These are phyloP conservation scores for Didymella segeticola DNA, from an alignment of 2,329 filamentous ascomycete genomes.

Conservation along the genomic window DNA sequence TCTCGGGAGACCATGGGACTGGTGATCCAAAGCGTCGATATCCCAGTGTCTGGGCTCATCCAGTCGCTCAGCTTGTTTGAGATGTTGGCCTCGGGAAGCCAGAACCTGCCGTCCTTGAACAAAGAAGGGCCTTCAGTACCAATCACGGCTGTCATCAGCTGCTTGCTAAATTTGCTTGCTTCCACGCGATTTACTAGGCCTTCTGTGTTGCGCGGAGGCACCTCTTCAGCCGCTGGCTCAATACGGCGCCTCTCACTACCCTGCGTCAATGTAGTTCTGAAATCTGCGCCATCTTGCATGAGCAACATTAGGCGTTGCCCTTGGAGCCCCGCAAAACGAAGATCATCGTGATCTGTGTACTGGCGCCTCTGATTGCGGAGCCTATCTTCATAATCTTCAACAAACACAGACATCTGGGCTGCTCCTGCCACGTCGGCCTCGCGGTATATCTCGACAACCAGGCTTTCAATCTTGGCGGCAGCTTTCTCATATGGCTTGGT, in stretches of 20 bases:
- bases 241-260: not conserved
- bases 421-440: not conserved
- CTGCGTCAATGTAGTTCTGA: not conserved
- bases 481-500: not conserved
- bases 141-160: not conserved
- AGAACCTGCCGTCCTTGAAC: not conserved
- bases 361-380: not conserved
- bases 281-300: not conserved
- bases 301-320: not conserved
- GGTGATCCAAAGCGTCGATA: not conserved
- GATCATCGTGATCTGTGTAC: not conserved
- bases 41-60: not conserved
- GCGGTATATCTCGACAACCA: not conserved
- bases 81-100: not conserved
- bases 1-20: not conserved
- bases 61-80: not conserved
- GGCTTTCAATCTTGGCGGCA: not conserved
- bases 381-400: not conserved
- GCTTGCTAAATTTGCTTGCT: not conserved
- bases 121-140: not conserved
- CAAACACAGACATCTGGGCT: not conserved
- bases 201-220: too few relatives aligned
- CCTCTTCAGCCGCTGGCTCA: not conserved
- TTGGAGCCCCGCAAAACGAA: not conserved
- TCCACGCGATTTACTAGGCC: not conserved